phyloP scores from a whole-genome alignment of 2,329 filamentous ascomycete genomes.

The Colletotrichum truncatum region DNA sequence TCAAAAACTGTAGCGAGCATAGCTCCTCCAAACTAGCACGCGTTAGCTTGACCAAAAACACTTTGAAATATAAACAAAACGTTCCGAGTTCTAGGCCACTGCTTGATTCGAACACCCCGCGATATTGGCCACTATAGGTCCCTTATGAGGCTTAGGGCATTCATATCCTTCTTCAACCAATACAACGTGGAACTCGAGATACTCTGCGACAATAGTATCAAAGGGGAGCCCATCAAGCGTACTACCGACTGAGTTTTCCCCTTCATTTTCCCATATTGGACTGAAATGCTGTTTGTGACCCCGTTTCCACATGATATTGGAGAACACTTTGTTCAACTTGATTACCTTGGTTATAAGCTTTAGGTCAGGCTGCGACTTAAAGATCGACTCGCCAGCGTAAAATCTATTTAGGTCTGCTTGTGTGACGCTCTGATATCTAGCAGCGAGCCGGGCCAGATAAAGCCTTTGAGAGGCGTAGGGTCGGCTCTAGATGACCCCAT shows the following conservation, averaged over 20 bases:
- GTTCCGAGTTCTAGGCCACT: constrained; percentile 64
- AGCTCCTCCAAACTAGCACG: constrained; percentile 48
- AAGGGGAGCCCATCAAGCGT: not conserved
- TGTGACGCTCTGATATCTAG: no score
- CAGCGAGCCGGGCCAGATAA: no score
- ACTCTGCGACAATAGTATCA: constrained; percentile 3
- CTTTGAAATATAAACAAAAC: no score
- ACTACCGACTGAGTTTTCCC: constrained; percentile 11
- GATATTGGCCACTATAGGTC: constrained; percentile 46
- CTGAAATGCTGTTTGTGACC: constrained; percentile 33
- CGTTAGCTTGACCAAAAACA: no score
- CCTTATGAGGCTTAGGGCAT: constrained; percentile 25
- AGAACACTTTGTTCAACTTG: constrained; percentile 47
- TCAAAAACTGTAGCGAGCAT: constrained; percentile 58
- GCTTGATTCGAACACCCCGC: constrained; percentile 46
- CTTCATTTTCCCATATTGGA: constrained; percentile 10
- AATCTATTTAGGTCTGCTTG: no score
- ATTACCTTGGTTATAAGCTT: constrained; percentile 49
- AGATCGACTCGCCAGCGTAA: no score
- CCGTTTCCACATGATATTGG: constrained; percentile 34
- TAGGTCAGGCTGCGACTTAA: no score
- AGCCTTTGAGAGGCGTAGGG: no score
- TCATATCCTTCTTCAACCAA: constrained; percentile 36
- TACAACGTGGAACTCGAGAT: constrained; percentile 39
- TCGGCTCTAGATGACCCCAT: constrained; percentile 43